phyloP scores from a whole-genome alignment of 129 eudicot genomes.

The Artemisia annua region DNA sequence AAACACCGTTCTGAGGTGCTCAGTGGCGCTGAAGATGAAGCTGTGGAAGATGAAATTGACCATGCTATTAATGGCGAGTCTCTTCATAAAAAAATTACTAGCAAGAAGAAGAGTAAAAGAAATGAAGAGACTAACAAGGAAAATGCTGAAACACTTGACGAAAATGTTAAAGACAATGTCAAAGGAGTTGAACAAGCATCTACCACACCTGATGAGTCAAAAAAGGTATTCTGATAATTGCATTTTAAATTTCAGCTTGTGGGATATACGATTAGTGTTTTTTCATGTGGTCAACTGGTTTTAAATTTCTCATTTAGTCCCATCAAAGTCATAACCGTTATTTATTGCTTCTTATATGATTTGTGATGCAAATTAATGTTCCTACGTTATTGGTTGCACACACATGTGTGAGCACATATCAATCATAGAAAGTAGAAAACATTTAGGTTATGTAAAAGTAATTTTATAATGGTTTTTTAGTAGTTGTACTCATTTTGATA shows the following conservation, averaged over 20 bases:
- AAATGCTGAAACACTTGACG: conserved; percentile 34
- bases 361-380: conserved; percentile 7
- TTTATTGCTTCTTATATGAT: conserved; percentile 13
- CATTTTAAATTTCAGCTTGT: conserved; percentile 1
- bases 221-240: conserved; percentile 55
- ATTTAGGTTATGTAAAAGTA: neutral
- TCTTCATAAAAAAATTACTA: conserved; percentile 17
- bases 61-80: conserved; percentile 19
- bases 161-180: conserved; percentile 33
- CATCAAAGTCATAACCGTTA: neutral
- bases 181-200: conserved; percentile 27
- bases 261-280: conserved; percentile 3
- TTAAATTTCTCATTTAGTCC: neutral
- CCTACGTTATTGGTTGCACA: neutral
- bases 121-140: conserved; percentile 22
- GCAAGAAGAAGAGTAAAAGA: conserved; percentile 34
- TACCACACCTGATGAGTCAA: conserved; percentile 32
- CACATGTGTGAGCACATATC: conserved; percentile 1
- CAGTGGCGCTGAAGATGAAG: conserved; percentile 31
- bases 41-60: conserved; percentile 27
- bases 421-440: neutral
- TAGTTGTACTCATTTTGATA: neutral
- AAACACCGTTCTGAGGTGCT: conserved; percentile 39
- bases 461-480: neutral
- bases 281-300: conserved; percentile 3